Conservation (phyloP, 495 filamentous ascomycete species). For the Neurospora hispaniola region DNA sequence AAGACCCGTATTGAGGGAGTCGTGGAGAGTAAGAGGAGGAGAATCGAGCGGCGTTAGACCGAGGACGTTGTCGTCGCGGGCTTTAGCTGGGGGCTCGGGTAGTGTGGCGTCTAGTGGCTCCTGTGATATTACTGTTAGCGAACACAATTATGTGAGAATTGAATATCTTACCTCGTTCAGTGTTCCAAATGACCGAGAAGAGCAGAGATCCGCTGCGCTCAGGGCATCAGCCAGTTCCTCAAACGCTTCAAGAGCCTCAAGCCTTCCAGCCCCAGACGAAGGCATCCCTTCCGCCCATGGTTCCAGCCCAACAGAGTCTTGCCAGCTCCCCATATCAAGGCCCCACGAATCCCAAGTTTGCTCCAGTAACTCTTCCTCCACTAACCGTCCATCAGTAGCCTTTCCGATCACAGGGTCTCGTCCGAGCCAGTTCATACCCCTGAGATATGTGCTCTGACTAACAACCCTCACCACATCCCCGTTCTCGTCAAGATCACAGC, state of each 20-base stretch:
- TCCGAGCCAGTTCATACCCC: slow-evolving; percentile 67
- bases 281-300: slow-evolving; percentile 19
- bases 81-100: slow-evolving; percentile 47
- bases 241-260: slow-evolving; percentile 22
- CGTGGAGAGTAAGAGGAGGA: slow-evolving; percentile 14
- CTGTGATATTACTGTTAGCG: slow-evolving; percentile 15
- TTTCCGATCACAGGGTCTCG: slow-evolving; percentile 35
- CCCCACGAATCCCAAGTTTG: slow-evolving; percentile 49
- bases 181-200: slow-evolving; percentile 27
- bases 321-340: slow-evolving; percentile 39
- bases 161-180: slow-evolving; percentile 26
- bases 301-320: slow-evolving; percentile 20
- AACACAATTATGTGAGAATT: background rate
- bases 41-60: slow-evolving; percentile 52
- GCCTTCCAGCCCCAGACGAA: slow-evolving; percentile 4
- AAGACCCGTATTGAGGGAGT: slow-evolving; percentile 13
- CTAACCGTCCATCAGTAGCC: slow-evolving; percentile 9
- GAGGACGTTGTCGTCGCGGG: slow-evolving; percentile 52
- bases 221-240: slow-evolving; percentile 27
- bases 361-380: slow-evolving; percentile 43
- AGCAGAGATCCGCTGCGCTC: slow-evolving; percentile 43
- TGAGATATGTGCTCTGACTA: slow-evolving; percentile 68
- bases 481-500: slow-evolving; percentile 53
- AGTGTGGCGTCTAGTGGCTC: slow-evolving; percentile 50
- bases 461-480: slow-evolving; percentile 64